Evolutionary conservation across 257 asterid genomes (phyloP).

Genomic region (Capsicum baccatum): DNA sequence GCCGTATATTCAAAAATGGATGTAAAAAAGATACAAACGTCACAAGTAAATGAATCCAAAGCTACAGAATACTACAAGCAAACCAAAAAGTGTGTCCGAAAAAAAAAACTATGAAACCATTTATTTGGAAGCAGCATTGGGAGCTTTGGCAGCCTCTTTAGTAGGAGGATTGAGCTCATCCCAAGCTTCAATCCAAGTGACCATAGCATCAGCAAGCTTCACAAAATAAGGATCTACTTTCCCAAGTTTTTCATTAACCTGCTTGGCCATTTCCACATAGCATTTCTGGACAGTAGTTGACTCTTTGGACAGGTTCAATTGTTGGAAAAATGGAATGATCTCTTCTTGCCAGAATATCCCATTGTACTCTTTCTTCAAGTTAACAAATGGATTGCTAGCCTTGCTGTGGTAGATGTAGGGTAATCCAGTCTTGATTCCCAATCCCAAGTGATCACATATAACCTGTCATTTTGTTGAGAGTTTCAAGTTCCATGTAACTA

Average conservation of each 20-base stretch:
- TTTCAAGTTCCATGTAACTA: neutral
- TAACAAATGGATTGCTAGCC: conserved; percentile 93
- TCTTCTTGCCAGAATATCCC: conserved; percentile 98
- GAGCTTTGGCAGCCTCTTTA: conserved; percentile 30
- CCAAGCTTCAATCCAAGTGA: conserved; percentile 94
- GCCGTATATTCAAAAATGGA: neutral
- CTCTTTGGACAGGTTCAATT: conserved; percentile 63
- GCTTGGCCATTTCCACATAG: conserved; percentile 68
- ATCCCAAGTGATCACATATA: conserved; percentile 84
- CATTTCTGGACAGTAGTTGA: conserved; percentile 83
- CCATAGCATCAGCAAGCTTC: conserved; percentile 87
- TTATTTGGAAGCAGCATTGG: conserved; percentile 39
- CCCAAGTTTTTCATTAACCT: conserved; percentile 79
- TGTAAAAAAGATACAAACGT: neutral
- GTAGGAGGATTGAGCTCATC: conserved; percentile 70
- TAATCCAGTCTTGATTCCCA: conserved; percentile 86
- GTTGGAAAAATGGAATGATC: conserved; percentile 86
- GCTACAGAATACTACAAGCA: neutral
- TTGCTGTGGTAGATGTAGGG: conserved; percentile 98
- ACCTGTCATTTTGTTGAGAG: conserved; percentile 43
- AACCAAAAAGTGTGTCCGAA: no score
- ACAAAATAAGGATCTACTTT: conserved; percentile 68
- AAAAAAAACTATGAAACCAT: neutral
- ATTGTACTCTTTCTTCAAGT: conserved; percentile 79
- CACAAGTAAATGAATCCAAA: neutral